Percentiles rank a stretch among this genome's conserved stretches.
These are phyloP conservation scores for Gaultheria prostrata DNA, from an alignment of 148 eudicot species.

Conservation along the genomic window DNA sequence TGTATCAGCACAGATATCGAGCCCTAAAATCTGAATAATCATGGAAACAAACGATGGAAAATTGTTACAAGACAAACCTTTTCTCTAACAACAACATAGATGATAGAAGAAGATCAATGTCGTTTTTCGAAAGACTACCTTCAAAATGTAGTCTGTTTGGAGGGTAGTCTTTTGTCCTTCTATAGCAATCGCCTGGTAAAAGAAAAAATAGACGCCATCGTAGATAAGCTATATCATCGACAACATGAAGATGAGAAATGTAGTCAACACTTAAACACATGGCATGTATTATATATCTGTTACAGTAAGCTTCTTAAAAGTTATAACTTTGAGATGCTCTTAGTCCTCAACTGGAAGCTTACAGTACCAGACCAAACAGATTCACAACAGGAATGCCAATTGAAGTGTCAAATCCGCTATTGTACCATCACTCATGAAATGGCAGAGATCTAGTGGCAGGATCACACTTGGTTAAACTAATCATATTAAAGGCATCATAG, in stretches of 20 bases:
- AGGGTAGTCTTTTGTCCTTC: constrained; percentile 66
- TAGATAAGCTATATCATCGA: too few relatives aligned
- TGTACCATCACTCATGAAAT: neutral
- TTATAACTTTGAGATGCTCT: neutral
- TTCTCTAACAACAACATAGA: neutral
- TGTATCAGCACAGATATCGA: constrained; percentile 73
- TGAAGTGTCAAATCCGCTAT: neutral
- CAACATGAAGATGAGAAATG: too few relatives aligned
- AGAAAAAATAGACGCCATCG: constrained; percentile 4
- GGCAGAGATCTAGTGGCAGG: neutral
- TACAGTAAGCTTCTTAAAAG: too few relatives aligned
- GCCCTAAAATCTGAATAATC: constrained; percentile 64
- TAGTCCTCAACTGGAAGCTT: neutral
- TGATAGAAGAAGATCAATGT: neutral
- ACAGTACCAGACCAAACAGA: neutral
- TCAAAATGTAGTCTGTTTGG: constrained; percentile 78
- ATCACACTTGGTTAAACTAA: neutral
- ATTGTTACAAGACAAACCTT: neutral
- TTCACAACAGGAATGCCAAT: neutral
- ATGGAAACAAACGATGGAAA: neutral
- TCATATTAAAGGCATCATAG: neutral
- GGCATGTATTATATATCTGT: too few relatives aligned
- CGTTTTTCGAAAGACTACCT: constrained; percentile 36
- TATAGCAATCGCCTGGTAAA: constrained; percentile 61
- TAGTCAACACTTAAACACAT: too few relatives aligned